Evolutionary conservation across 1,139 yeast genomes (phyloP).

Genomic region (Candida buenavistaensis): DNA sequence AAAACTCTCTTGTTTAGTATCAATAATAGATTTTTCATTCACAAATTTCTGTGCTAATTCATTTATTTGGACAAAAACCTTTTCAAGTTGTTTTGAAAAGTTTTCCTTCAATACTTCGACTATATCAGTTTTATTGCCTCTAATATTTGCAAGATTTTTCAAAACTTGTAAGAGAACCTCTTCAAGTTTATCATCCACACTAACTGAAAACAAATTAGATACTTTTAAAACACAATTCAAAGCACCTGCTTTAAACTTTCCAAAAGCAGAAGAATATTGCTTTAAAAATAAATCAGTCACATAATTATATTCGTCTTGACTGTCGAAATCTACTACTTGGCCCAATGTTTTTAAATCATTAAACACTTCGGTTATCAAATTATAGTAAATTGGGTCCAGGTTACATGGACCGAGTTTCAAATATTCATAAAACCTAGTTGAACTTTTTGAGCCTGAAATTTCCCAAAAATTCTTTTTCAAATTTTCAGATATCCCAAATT

Average conservation of each 20-base stretch:
- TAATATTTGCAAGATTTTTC: not conserved
- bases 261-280: constrained; percentile 8
- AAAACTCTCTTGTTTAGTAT: constrained; percentile 4
- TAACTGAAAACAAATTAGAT: constrained; percentile 6
- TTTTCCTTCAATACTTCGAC: not conserved
- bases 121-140: constrained; percentile 6
- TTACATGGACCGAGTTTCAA: constrained; percentile 53
- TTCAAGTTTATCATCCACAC: not conserved
- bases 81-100: not conserved
- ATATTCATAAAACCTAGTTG: constrained; percentile 42
- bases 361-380: constrained; percentile 6
- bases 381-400: constrained; percentile 52
- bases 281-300: constrained; percentile 7
- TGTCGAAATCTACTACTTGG: constrained; percentile 10
- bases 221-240: constrained; percentile 9
- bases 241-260: constrained; percentile 10
- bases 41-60: not conserved
- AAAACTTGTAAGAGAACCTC: constrained; percentile 5
- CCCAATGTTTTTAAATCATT: constrained; percentile 2
- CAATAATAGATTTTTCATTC: constrained; percentile 1
- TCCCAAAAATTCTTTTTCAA: constrained; percentile 53
- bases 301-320: constrained; percentile 9
- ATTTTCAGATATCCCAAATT: constrained; percentile 27
- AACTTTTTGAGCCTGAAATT: constrained; percentile 44
- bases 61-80: constrained; percentile 3